Base-by-base conservation (phyloP, 2,329 filamentous ascomycete genomes). In the Colletotrichum camelliae region DNA sequence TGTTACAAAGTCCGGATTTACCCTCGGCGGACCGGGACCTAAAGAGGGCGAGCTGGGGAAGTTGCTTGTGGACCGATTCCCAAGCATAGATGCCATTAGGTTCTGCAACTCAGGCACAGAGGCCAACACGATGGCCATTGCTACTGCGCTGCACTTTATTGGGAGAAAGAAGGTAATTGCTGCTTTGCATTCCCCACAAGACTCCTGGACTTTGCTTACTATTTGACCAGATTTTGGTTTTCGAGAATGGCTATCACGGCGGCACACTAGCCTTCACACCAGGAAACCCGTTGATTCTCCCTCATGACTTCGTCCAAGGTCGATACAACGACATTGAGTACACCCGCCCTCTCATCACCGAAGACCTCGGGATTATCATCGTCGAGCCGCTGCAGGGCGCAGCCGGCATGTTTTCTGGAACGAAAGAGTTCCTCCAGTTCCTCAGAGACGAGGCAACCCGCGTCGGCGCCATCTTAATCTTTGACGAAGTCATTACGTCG, bases 401-500 rank as follows among this genome's bases (percentile, higher is more conserved):
- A 4, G 92, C 89, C 1, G 93, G 93, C 0, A 90, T 89, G 69
- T 88, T 92, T 7, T 84, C 86, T 0, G 92, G 85, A 1, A 85
- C 83, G 0, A 68, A 65, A 2, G 87, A 87, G 21, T 94, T 94
- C 77, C 61, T 77, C 21, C 64, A 65, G 5, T 72, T 77, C 24
- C 71, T 77, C 39, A 52, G 75, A 13, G 65, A 74, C 21, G 77
- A 77, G 27, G 71, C 77, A 1, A 77, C 67, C 4, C 71, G 77
- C 7, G 24, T 74, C 43, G 89, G 89, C 2, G 90, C 90, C 0
- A 74, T 95, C 1, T 88, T 95, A 77, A 91, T 95, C 43, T 84
- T 94, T 16, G 93, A 95, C 80, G 93, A 95, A 82, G 93, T 95
- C 7, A 93, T 94, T 89, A 94, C 93, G 0, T 93, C 90, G 5